A percentile compares a stretch with the other conserved stretches of the same genome.
Conservation (phyloP, 129 eudicot species). For the Chrysanthemum lavandulifolium region DNA sequence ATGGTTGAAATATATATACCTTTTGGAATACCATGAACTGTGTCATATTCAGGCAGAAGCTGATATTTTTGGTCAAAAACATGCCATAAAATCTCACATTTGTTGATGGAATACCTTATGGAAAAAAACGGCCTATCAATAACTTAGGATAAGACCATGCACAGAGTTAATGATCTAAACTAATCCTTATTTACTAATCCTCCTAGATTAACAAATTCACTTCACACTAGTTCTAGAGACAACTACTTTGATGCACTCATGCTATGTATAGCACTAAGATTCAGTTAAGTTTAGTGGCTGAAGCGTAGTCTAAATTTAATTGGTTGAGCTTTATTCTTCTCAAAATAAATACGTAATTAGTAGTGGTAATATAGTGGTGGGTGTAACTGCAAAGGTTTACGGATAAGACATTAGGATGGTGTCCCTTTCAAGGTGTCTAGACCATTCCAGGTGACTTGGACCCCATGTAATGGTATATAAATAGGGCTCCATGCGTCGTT, state of each 20-base stretch:
- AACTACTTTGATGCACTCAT: conserved; percentile 9
- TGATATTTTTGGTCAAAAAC: no score
- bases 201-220: not conserved
- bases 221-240: not conserved
- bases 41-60: no score
- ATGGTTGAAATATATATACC: no score
- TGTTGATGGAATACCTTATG: no score
- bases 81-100: no score
- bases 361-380: not conserved
- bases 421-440: conserved; percentile 51
- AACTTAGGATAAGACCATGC: not conserved
- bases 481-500: conserved; percentile 25
- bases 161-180: no score
- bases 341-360: not conserved
- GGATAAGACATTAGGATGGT: conserved; percentile 8
- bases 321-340: not conserved
- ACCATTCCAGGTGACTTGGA: conserved; percentile 44
- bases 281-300: conserved; percentile 18
- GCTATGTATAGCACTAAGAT: conserved; percentile 10
- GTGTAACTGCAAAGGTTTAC: not conserved
- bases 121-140: not conserved
- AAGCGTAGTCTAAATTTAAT: not conserved
- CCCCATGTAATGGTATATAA: conserved; percentile 32
- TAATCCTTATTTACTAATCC: not conserved
- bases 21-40: no score